Conservation (phyloP, 805 yeast genomes). For the Sugiyamaella boreocaroliniensis region DNA sequence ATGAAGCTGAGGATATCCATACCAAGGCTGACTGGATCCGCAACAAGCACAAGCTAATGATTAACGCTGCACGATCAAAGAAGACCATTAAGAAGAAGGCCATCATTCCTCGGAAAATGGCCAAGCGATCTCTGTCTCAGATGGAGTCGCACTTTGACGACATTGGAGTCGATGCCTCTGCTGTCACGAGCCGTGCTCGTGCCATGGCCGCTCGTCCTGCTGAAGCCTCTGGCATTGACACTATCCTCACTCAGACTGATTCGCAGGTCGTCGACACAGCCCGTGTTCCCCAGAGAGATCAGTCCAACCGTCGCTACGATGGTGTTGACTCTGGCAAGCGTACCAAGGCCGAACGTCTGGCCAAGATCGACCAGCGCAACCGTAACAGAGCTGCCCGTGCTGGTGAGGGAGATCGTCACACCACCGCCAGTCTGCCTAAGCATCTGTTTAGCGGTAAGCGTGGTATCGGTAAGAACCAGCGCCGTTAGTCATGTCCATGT, state of each 20-base stretch:
- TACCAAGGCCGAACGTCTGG: constrained; percentile 78
- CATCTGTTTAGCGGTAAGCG: constrained; percentile 96
- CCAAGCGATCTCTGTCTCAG: constrained; percentile 53
- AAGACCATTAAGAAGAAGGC: constrained; percentile 82
- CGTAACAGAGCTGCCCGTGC: constrained; percentile 86
- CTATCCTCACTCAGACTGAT: constrained; percentile 50
- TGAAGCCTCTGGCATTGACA: constrained; percentile 63
- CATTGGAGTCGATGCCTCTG: constrained; percentile 79
- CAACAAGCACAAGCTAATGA: constrained; percentile 90
- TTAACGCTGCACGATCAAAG: constrained; percentile 77
- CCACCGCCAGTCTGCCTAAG: constrained; percentile 78
- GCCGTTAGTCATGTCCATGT: constrained; percentile 47
- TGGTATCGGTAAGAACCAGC: constrained; percentile 87
- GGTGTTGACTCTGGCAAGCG: constrained; percentile 84
- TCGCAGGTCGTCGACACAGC: constrained; percentile 36
- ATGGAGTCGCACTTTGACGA: constrained; percentile 87
- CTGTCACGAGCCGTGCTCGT: constrained; percentile 49
- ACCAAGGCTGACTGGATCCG: constrained; percentile 95
- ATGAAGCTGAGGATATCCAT: constrained; percentile 59
- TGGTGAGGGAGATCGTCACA: constrained; percentile 95
- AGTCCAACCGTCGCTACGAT: constrained; percentile 65
- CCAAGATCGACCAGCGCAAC: constrained; percentile 85
- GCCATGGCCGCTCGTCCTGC: constrained; percentile 24
- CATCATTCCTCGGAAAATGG: constrained; percentile 83
- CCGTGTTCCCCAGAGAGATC: constrained; percentile 46